Evolutionary conservation across 768 basidiomycete genomes (phyloP).

Genomic region (Lentinula sp.): DNA sequence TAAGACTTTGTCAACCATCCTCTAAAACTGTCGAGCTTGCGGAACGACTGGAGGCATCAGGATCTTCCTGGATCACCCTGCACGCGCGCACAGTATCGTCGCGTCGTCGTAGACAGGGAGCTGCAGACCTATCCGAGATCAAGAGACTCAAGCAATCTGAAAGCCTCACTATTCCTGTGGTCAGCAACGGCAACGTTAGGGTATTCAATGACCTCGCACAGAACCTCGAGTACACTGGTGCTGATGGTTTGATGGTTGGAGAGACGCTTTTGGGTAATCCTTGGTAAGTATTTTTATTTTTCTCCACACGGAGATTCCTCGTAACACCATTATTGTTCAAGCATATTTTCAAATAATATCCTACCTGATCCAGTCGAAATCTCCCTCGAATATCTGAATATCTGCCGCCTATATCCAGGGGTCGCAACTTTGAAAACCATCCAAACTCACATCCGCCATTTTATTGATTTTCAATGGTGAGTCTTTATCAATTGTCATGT

Average conservation of each 20-base stretch:
- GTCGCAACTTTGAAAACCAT: conserved; percentile 44
- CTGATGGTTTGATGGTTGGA: conserved; percentile 78
- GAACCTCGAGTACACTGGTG: conserved; percentile 51
- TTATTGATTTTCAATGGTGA: conserved; percentile 65
- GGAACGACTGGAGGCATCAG: conserved; percentile 52
- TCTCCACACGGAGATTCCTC: background rate
- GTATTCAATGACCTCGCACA: conserved; percentile 46
- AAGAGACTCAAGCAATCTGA: conserved; percentile 41
- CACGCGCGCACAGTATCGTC: conserved; percentile 73
- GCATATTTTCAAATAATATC: conserved; percentile 46
- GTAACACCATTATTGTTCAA: conserved; percentile 16
- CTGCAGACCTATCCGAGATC: conserved; percentile 61
- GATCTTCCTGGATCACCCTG: conserved; percentile 65
- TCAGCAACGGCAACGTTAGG: conserved; percentile 79
- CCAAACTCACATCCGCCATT: conserved; percentile 61
- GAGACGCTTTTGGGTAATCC: conserved; percentile 74
- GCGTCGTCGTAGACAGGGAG: conserved; percentile 61
- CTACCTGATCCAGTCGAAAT: conserved; percentile 61
- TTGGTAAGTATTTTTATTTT: conserved; percentile 35
- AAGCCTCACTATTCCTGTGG: conserved; percentile 44
- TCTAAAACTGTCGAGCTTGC: conserved; percentile 51
- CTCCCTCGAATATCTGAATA: conserved; percentile 61
- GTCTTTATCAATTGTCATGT: conserved; percentile 11
- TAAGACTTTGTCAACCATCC: conserved; percentile 51
- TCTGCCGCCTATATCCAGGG: conserved; percentile 48